These are phyloP conservation scores for Phaeolepiota aurea DNA, from an alignment of 768 basidiomycete species.

Conservation along the genomic window DNA sequence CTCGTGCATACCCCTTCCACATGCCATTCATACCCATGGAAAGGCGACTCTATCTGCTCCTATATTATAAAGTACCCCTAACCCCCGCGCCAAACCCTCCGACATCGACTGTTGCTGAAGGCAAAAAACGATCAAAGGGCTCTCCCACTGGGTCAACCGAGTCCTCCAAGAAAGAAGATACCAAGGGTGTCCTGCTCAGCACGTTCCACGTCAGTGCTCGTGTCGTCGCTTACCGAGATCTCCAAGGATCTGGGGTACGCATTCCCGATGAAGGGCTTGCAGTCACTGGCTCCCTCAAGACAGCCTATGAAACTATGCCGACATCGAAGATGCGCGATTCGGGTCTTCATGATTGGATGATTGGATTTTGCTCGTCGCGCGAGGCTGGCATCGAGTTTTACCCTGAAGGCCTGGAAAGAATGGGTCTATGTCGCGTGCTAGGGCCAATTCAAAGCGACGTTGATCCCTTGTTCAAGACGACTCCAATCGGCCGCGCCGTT, in stretches of 20 bases:
- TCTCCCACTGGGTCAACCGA: constrained; percentile 30
- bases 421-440: constrained; percentile 44
- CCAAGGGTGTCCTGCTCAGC: constrained; percentile 43
- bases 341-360: constrained; percentile 28
- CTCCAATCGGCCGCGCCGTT: constrained; percentile 44
- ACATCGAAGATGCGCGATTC: constrained; percentile 23
- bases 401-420: constrained; percentile 68
- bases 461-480: constrained; percentile 36
- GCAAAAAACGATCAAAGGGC: constrained; percentile 35
- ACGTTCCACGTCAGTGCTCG: constrained; percentile 72
- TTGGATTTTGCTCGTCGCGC: constrained; percentile 56
- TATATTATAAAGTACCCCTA: constrained; percentile 55
- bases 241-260: constrained; percentile 66
- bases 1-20: constrained; percentile 18
- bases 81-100: constrained; percentile 7
- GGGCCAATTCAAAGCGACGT: constrained; percentile 13
- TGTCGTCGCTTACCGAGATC: constrained; percentile 62
- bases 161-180: constrained; percentile 20
- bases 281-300: constrained; percentile 50
- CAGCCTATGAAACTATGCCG: constrained; percentile 41
- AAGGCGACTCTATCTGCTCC: constrained; percentile 63
- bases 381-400: constrained; percentile 69
- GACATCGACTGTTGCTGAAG: constrained; percentile 17
- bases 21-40: constrained; percentile 35
- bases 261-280: constrained; percentile 65